Conservation (phyloP, 2,329 filamentous ascomycete species). For the Bipolaris oryzae region DNA sequence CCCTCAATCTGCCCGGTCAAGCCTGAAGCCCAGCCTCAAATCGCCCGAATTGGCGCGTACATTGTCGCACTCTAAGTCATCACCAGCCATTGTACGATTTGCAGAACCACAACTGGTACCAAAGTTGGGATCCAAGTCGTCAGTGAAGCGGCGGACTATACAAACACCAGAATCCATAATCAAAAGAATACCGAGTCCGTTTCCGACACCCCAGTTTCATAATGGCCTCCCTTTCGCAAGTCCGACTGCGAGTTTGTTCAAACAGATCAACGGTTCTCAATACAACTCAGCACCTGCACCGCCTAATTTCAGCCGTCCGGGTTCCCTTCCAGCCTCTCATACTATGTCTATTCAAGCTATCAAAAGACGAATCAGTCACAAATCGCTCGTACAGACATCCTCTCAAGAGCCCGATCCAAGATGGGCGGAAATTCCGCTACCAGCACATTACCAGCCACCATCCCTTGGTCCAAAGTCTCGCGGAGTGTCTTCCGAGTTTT, state of each 20-base stretch:
- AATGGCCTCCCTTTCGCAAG: constrained; percentile 8
- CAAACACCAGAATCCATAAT: constrained; percentile 8
- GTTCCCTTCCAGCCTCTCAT: constrained; percentile 14
- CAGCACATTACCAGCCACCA: constrained; percentile 25
- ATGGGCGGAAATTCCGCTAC: constrained; percentile 23
- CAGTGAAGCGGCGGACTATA: constrained; percentile 4
- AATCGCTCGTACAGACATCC: constrained; percentile 20
- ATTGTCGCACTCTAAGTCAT: constrained; percentile 20
- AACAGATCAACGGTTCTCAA: constrained; percentile 11
- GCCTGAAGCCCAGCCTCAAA: constrained; percentile 33
- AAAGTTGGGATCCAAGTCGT: constrained; percentile 10
- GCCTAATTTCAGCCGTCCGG: constrained; percentile 4
- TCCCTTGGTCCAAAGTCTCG: constrained; percentile 15
- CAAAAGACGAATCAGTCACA: constrained; percentile 11
- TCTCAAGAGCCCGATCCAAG: constrained; percentile 16
- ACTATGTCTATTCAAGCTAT: constrained; percentile 7
- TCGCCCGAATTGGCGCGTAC: constrained; percentile 20
- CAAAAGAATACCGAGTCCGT: constrained; percentile 15
- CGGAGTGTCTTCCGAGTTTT: constrained; percentile 32
- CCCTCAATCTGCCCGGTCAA: constrained; percentile 18
- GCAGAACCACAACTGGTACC: constrained; percentile 25
- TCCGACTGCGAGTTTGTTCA: constrained; percentile 8
- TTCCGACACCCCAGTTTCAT: constrained; percentile 11
- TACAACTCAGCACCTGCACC: constrained; percentile 12
- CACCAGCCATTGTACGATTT: constrained; percentile 34